Conservation (phyloP, 2,329 filamentous ascomycete species). For the Orbilia javanica region DNA sequence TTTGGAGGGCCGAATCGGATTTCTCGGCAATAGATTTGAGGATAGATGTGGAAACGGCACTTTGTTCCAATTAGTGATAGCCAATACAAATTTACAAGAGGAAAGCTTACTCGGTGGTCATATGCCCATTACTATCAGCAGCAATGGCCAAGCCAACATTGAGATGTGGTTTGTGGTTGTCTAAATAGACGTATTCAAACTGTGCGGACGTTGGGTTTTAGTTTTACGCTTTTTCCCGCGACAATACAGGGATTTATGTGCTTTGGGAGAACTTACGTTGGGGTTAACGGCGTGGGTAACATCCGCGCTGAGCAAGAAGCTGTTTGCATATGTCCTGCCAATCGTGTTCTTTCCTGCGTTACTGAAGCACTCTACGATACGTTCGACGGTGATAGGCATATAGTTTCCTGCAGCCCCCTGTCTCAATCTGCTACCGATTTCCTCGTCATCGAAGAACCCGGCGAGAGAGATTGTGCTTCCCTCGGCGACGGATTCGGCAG, state of each 20-base stretch:
- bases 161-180: conserved; percentile 85
- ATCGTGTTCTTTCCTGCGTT: conserved; percentile 68
- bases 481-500: conserved; percentile 69
- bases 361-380: conserved; percentile 74
- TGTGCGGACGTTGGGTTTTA: conserved; percentile 6
- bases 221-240: neutral
- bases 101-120: conserved; percentile 79
- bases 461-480: conserved; percentile 86
- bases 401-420: conserved; percentile 94
- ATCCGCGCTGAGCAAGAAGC: conserved; percentile 91
- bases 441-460: conserved; percentile 96
- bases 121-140: conserved; percentile 89
- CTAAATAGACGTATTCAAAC: conserved; percentile 84
- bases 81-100: neutral
- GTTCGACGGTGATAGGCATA: conserved; percentile 82
- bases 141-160: conserved; percentile 87
- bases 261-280: conserved; percentile 69
- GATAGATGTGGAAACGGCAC: conserved; percentile 81
- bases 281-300: conserved; percentile 95
- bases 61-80: conserved; percentile 18
- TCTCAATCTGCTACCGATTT: conserved; percentile 89
- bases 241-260: neutral
- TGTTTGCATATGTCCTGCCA: conserved; percentile 87
- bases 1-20: conserved; percentile 78
- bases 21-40: conserved; percentile 83